phyloP scores from a whole-genome alignment of 805 yeast species.

The Nakazawaea sp. region DNA sequence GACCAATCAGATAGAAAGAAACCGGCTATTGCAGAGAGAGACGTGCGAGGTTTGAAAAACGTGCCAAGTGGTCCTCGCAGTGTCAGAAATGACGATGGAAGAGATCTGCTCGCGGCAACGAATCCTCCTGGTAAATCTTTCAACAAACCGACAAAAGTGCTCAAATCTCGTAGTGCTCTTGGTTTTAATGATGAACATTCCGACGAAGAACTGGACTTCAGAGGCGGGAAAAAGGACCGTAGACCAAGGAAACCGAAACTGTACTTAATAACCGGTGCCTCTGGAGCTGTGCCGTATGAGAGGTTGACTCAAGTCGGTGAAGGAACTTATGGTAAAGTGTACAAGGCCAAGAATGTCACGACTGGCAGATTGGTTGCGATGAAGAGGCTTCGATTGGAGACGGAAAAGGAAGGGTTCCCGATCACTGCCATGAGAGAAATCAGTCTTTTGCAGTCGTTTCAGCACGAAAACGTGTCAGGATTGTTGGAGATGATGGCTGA shows the following conservation, averaged over 20 bases:
- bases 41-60: conserved; percentile 1
- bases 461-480: conserved; percentile 78
- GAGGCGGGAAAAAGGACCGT: background rate
- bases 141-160: conserved; percentile 7
- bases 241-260: conserved; percentile 3
- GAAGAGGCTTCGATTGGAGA: conserved; percentile 75
- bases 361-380: conserved; percentile 78
- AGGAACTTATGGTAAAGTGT: conserved; percentile 96
- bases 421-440: conserved; percentile 93
- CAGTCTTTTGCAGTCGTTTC: conserved; percentile 71
- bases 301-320: conserved; percentile 92
- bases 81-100: background rate
- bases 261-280: conserved; percentile 7
- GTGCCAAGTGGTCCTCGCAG: conserved; percentile 10
- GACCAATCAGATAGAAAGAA: conserved; percentile 1
- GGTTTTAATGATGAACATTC: conserved; percentile 10
- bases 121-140: conserved; percentile 2
- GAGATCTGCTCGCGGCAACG: background rate
- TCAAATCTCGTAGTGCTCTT: conserved; percentile 8
- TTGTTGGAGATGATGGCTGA: conserved; percentile 88
- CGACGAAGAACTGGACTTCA: conserved; percentile 1
- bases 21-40: background rate
- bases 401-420: conserved; percentile 93
- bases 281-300: conserved; percentile 43
- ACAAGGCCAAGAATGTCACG: conserved; percentile 68